Conservation (phyloP, 768 basidiomycete genomes). For the Hypholoma sublateritium region DNA sequence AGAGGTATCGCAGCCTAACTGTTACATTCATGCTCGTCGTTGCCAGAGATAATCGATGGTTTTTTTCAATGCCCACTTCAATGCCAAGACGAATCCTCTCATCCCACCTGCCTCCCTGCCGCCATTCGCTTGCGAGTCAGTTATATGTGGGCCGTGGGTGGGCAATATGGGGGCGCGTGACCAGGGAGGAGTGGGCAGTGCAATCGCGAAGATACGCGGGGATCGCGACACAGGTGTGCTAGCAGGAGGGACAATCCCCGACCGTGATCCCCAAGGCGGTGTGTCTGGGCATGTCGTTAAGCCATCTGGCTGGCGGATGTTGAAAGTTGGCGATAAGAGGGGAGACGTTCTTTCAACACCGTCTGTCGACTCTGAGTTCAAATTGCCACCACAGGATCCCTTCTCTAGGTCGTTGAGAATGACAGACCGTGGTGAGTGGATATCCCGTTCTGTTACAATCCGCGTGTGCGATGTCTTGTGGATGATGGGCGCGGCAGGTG, state of each 20-base stretch:
- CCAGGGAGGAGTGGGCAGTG: conserved; percentile 9
- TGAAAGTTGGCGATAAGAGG: not conserved
- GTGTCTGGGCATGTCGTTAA: conserved; percentile 6
- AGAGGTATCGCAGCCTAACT: not conserved
- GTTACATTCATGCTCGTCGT: conserved; percentile 2
- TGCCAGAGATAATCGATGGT: conserved; percentile 15
- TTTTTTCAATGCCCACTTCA: conserved; percentile 14
- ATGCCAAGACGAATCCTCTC: conserved; percentile 7
- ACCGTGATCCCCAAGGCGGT: conserved; percentile 2
- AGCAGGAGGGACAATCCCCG: conserved; percentile 11
- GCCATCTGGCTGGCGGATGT: not conserved
- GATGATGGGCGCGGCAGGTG: conserved; percentile 9
- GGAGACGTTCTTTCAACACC: not conserved
- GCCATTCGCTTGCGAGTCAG: not conserved
- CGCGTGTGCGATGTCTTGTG: not conserved
- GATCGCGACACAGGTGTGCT: conserved; percentile 10
- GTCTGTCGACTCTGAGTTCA: not conserved
- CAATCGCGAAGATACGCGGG: conserved; percentile 8
- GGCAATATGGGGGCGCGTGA: conserved; percentile 6
- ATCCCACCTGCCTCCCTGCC: not conserved
- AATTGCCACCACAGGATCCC: not conserved
- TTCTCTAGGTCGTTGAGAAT: conserved; percentile 5
- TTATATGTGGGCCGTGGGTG: conserved; percentile 6
- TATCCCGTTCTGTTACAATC: not conserved
- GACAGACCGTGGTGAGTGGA: not conserved